Conservation (phyloP, 1,139 yeast genomes). For the Sugiyamaella grinbergsii region DNA sequence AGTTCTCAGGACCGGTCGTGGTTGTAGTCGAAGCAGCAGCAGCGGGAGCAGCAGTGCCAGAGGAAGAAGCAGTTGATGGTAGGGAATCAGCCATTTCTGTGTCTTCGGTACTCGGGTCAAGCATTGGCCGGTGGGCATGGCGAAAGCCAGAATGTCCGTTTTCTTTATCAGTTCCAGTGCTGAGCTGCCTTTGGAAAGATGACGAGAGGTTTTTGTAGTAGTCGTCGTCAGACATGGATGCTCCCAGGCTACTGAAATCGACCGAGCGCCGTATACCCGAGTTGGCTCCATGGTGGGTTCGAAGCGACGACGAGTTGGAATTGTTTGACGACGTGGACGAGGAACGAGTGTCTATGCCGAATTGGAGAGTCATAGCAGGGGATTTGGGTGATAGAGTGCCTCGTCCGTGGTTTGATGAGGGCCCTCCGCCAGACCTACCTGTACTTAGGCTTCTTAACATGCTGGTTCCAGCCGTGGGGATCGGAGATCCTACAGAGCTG, state of each 20-base stretch:
- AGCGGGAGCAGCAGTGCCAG: neutral
- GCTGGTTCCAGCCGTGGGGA: slow-evolving; percentile 13
- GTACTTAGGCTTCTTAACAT: slow-evolving; percentile 24
- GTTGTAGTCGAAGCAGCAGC: slow-evolving; percentile 13
- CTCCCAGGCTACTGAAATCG: slow-evolving; percentile 25
- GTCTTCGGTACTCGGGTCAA: slow-evolving; percentile 8
- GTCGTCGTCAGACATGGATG: slow-evolving; percentile 19
- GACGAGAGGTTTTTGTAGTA: slow-evolving; percentile 15
- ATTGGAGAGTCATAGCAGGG: slow-evolving; percentile 29
- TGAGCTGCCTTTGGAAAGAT: slow-evolving; percentile 8
- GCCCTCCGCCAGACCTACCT: slow-evolving; percentile 15
- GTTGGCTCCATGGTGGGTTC: slow-evolving; percentile 15
- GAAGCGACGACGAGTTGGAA: slow-evolving; percentile 2
- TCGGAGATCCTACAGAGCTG: neutral
- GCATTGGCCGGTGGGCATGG: neutral
- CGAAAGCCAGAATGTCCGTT: slow-evolving; percentile 15
- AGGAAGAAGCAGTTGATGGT: slow-evolving; percentile 6
- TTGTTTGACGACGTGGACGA: slow-evolving; percentile 10
- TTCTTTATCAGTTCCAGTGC: slow-evolving; percentile 14
- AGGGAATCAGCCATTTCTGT: slow-evolving; percentile 9
- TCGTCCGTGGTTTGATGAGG: slow-evolving; percentile 12
- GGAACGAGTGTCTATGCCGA: slow-evolving; percentile 28
- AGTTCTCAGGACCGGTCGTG: slow-evolving; percentile 52
- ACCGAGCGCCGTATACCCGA: slow-evolving; percentile 28
- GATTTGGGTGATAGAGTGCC: slow-evolving; percentile 29